These are phyloP conservation scores for Aechmea fasciata DNA, from an alignment of 176 grass and related monocot species.

Conservation along the genomic window DNA sequence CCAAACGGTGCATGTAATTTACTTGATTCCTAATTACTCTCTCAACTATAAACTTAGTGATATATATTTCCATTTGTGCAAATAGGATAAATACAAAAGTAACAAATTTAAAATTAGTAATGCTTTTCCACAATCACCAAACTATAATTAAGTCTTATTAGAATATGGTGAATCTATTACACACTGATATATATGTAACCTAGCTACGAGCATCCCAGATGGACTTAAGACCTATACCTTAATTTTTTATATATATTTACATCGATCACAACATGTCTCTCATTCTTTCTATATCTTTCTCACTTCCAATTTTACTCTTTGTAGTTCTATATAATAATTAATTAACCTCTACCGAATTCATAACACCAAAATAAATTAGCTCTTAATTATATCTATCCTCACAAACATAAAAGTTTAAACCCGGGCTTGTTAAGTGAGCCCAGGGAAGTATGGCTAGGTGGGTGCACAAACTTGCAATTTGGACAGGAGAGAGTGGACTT, in stretches of 20 bases:
- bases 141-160: neutral
- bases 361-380: too few species aligned
- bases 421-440: neutral
- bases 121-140: neutral
- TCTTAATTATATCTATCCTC: neutral
- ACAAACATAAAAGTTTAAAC: constrained; percentile 4
- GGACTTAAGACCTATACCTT: neutral
- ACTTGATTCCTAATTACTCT: too few species aligned
- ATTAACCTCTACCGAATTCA: too few species aligned
- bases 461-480: constrained; percentile 89
- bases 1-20: too few species aligned
- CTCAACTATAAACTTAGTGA: too few species aligned
- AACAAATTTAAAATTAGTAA: neutral
- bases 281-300: neutral
- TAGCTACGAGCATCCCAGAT: neutral
- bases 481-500: constrained; percentile 64
- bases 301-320: too few species aligned
- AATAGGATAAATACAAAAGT: neutral
- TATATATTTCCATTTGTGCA: neutral
- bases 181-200: neutral
- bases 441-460: neutral
- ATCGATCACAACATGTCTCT: neutral
- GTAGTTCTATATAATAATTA: too few species aligned
- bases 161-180: constrained; percentile 2
- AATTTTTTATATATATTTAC: neutral